Evolutionary conservation across 495 filamentous ascomycete species (phyloP), one percentile per base, ranked within the genome.

Genomic region (Margaritispora aquatica): DNA sequence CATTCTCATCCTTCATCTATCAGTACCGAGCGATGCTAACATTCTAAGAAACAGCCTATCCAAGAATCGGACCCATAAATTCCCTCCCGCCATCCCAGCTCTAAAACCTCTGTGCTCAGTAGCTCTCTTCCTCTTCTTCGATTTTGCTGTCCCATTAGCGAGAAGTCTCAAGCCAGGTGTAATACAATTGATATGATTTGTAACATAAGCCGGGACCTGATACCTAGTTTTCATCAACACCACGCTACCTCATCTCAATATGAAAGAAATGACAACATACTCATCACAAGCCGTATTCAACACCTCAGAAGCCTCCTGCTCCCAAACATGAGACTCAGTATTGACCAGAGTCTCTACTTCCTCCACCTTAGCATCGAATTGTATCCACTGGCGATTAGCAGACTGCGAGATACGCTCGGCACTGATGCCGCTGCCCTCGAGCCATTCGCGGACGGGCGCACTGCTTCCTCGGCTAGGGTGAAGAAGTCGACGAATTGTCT

Each of bases 321-420:
- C 70, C 64, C 84, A 84, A 44, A 78, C 62, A 59, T 81, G 77
- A 60, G 84, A 87, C 59, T 84, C 71, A 1, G 84, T 80, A 51
- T 76, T 72, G 54, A 87, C 76, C 0, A 87, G 72, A 7, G 66
- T 66, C 59, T 87, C 84, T 1, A 74, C 75, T 61, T 84, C 81
- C 41, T 76, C 67, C 20, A 74, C 63, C 2, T 68, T 77, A 15
- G 78, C 79, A 63, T 83, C 74, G 54, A 84, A 82, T n/a, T 77
- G 63, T 23, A 83, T 66, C 64, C 74, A 78, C 44, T 67, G 71
- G 17, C 71, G 65, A 49, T 79, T 80, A 22, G 75, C 70, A 0
- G 80, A 80, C 52, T 77, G 78, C 1, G 71, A 71, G 57, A 84
- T 69, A 8, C 79, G 73, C 15, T 73, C 68, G 15, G 61, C 50